phyloP scores from a whole-genome alignment of 768 basidiomycete genomes.

The Baorangia bicolor region DNA sequence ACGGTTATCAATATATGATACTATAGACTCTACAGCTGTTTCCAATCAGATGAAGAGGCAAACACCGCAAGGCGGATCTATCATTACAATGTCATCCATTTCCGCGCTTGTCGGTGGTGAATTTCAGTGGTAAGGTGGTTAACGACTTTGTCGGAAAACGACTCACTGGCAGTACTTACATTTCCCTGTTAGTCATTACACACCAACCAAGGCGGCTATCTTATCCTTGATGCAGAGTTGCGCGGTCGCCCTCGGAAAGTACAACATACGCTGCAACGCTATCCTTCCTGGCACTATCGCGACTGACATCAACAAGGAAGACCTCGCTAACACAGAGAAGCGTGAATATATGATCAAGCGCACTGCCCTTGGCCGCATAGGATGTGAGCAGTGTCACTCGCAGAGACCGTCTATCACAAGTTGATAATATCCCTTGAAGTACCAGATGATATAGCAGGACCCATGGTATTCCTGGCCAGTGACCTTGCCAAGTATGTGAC shows the following conservation, averaged over 20 bases:
- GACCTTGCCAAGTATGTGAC: not conserved
- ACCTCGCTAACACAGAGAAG: not conserved
- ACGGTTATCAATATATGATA: not conserved
- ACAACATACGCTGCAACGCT: not conserved
- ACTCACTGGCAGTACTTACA: not conserved
- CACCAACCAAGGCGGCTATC: not conserved
- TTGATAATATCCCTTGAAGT: not conserved
- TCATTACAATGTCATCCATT: slow-evolving; percentile 62
- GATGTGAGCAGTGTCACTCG: not conserved
- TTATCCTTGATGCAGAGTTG: not conserved
- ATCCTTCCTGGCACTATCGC: not conserved
- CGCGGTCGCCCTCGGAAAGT: not conserved
- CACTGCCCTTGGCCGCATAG: not conserved
- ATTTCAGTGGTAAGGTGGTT: not conserved
- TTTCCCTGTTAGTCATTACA: not conserved
- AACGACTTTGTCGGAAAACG: not conserved
- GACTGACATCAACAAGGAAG: not conserved
- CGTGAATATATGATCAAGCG: not conserved
- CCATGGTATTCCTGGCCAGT: not conserved
- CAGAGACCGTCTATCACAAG: not conserved
- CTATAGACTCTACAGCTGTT: slow-evolving; percentile 43
- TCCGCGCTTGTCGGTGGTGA: slow-evolving; percentile 40
- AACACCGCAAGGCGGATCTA: slow-evolving; percentile 66
- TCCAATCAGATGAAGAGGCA: slow-evolving; percentile 59
- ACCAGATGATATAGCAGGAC: not conserved